phyloP scores from a whole-genome alignment of 495 filamentous ascomycete genomes.

The Glarea lozoyensis region DNA sequence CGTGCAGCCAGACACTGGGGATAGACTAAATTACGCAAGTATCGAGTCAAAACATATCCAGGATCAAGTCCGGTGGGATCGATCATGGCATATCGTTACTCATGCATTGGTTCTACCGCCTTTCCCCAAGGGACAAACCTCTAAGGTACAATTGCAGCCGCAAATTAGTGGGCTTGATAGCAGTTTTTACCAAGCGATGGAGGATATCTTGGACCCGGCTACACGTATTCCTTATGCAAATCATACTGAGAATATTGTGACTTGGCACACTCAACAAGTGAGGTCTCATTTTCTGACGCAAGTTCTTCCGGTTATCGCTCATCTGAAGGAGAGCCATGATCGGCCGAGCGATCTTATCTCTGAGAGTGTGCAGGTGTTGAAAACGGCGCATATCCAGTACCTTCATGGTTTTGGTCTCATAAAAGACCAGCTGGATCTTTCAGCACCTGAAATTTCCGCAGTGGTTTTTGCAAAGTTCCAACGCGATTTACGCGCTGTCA shows the following conservation, averaged over 20 bases:
- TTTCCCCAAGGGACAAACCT: conserved; percentile 16
- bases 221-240: conserved; percentile 30
- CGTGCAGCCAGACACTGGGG: conserved; percentile 1
- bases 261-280: conserved; percentile 44
- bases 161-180: conserved; percentile 8
- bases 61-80: conserved; percentile 55
- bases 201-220: conserved; percentile 30
- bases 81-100: conserved; percentile 62
- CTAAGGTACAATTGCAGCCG: conserved; percentile 30
- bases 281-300: conserved; percentile 40
- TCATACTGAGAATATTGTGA: conserved; percentile 38
- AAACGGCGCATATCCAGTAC: conserved; percentile 41
- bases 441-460: conserved; percentile 22
- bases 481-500: conserved; percentile 54
- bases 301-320: conserved; percentile 36
- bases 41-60: conserved; percentile 15
- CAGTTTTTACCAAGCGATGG: conserved; percentile 31
- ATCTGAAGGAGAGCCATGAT: conserved; percentile 28
- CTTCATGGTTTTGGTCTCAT: conserved; percentile 37
- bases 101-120: conserved; percentile 45
- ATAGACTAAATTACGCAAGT: not conserved
- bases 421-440: conserved; percentile 26
- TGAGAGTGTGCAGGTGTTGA: conserved; percentile 35
- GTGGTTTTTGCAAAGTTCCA: conserved; percentile 39
- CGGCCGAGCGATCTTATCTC: conserved; percentile 22